Evolutionary conservation across 768 basidiomycete species (phyloP).

Genomic region (Tulasnella calospora): DNA sequence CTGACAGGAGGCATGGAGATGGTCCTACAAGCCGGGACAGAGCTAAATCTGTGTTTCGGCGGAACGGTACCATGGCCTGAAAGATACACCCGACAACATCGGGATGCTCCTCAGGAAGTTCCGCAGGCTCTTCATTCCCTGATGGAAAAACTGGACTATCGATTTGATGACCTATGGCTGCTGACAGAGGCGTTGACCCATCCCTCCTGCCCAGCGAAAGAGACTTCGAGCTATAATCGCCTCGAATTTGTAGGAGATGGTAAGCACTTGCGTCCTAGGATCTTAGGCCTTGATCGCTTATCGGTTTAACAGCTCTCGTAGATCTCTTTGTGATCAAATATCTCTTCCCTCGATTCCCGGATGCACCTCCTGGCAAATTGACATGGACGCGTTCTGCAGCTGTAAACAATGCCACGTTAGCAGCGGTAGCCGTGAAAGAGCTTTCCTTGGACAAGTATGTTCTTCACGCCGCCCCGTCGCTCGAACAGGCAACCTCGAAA

Average conservation of each 20-base stretch:
- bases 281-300: neutral
- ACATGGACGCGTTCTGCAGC: constrained; percentile 64
- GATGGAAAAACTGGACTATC: constrained; percentile 64
- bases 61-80: constrained; percentile 62
- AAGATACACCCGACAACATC: constrained; percentile 43
- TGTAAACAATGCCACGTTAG: constrained; percentile 69
- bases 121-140: constrained; percentile 34
- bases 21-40: constrained; percentile 59
- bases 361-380: constrained; percentile 70
- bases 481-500: constrained; percentile 58
- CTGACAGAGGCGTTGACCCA: constrained; percentile 81
- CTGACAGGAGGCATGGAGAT: constrained; percentile 64
- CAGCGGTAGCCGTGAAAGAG: constrained; percentile 59
- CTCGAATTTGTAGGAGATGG: constrained; percentile 89
- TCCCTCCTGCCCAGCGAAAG: constrained; percentile 58
- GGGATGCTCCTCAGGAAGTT: constrained; percentile 29
- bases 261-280: constrained; percentile 38
- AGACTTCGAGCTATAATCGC: constrained; percentile 69
- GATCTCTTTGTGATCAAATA: constrained; percentile 68
- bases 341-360: constrained; percentile 63
- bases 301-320: constrained; percentile 51
- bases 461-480: constrained; percentile 61
- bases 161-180: constrained; percentile 57
- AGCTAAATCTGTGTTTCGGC: constrained; percentile 68
- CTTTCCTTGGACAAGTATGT: constrained; percentile 65